Conservation (phyloP, 176 grass and related monocot species). For the Musa acuminata region DNA sequence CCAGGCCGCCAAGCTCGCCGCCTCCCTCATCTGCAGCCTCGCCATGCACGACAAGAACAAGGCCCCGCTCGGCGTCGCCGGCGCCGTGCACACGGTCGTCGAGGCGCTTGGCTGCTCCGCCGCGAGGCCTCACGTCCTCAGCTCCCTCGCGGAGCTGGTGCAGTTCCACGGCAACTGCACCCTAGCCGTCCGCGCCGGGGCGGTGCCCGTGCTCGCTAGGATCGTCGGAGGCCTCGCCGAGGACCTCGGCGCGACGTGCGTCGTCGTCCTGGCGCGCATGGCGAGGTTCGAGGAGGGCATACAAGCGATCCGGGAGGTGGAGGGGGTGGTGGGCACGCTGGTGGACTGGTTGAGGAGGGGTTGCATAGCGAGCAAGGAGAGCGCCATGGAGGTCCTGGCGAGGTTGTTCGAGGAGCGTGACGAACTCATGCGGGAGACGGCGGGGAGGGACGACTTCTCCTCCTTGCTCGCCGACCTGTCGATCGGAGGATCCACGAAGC, state of each 20-base stretch:
- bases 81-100: conserved; percentile 10
- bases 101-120: neutral
- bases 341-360: conserved; percentile 1
- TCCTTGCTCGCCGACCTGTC: conserved; percentile 8
- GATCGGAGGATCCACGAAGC: conserved; percentile 1
- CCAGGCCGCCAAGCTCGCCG: neutral
- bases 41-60: conserved; percentile 28
- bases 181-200: conserved; percentile 11
- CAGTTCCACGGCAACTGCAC: conserved; percentile 20
- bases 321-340: neutral
- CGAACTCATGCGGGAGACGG: neutral
- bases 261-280: conserved; percentile 1
- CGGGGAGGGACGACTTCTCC: neutral
- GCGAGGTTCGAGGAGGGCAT: conserved; percentile 20
- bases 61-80: conserved; percentile 12
- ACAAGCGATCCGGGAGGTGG: neutral
- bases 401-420: conserved; percentile 3
- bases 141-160: conserved; percentile 11
- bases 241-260: neutral
- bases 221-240: neutral
- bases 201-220: neutral
- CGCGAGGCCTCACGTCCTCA: conserved; percentile 6
- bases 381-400: conserved; percentile 12
- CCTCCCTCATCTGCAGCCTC: conserved; percentile 23
- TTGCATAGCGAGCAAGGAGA: conserved; percentile 1